phyloP scores from a whole-genome alignment of 2,329 filamentous ascomycete species.

The Gaeumannomyces tritici region DNA sequence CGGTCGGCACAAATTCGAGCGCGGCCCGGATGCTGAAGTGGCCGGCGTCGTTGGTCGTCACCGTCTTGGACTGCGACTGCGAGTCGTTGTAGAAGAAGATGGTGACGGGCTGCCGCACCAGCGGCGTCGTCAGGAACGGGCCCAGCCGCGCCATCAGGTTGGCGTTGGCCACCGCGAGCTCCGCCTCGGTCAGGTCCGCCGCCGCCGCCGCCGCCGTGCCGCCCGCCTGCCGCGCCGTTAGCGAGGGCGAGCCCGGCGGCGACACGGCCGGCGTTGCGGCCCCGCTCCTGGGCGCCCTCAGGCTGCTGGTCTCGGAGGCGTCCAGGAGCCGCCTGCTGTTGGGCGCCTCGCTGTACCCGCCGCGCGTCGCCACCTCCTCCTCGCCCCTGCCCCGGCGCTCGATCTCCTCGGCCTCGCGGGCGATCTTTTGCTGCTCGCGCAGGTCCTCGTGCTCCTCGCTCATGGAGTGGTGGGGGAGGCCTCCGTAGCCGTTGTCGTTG shows the following conservation, averaged over 20 bases:
- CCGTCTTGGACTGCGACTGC: constrained; percentile 72
- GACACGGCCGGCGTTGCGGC: constrained; percentile 26
- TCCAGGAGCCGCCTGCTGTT: constrained; percentile 7
- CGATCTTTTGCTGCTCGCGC: constrained; percentile 55
- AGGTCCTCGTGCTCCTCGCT: constrained; percentile 37
- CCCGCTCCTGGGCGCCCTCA: constrained; percentile 13
- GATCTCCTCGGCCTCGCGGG: constrained; percentile 67
- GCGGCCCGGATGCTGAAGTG: constrained; percentile 77
- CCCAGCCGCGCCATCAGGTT: constrained; percentile 80
- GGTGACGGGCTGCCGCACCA: constrained; percentile 70
- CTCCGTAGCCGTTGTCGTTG: constrained; percentile 15
- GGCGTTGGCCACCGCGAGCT: constrained; percentile 70
- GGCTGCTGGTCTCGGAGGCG: constrained; percentile 13
- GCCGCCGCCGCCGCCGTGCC: constrained; percentile 19
- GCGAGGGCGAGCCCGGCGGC: constrained; percentile 31
- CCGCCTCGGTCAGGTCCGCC: constrained; percentile 60
- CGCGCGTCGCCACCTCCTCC: constrained; percentile 58
- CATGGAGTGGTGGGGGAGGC: constrained; percentile 15
- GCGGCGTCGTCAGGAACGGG: constrained; percentile 81
- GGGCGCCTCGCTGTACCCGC: constrained; percentile 63
- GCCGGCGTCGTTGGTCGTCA: constrained; percentile 78
- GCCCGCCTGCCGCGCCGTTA: constrained; percentile 25
- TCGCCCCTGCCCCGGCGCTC: constrained; percentile 62
- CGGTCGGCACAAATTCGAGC: constrained; percentile 82
- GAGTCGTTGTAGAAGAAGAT: constrained; percentile 90